Percentiles rank a stretch among this genome's conserved stretches.
Evolutionary conservation across 106 monocot genomes (phyloP).

Genomic region (Platanthera guangdongensis): DNA sequence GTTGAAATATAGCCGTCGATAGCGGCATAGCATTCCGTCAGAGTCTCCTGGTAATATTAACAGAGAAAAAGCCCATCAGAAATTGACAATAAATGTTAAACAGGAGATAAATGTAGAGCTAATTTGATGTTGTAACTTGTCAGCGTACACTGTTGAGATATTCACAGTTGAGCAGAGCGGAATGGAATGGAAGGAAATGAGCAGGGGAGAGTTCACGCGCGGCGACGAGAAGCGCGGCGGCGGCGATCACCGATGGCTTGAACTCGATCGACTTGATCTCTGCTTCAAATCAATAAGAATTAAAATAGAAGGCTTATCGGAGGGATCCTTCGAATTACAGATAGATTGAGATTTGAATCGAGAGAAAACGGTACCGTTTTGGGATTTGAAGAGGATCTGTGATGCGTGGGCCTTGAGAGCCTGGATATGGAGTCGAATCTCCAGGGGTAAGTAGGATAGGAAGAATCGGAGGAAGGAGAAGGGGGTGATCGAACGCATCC

Average conservation of each 20-base stretch:
- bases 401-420: slow-evolving; percentile 53
- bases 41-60: slow-evolving; percentile 9
- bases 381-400: slow-evolving; percentile 44
- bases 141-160: slow-evolving; percentile 44
- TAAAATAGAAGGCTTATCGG: not conserved
- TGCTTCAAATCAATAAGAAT: not conserved
- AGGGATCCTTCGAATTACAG: not conserved
- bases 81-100: not conserved
- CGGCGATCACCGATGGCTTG: slow-evolving; percentile 67
- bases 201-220: slow-evolving; percentile 48
- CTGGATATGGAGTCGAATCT: slow-evolving; percentile 25
- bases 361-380: slow-evolving; percentile 36
- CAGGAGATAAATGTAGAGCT: not conserved
- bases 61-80: not conserved
- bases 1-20: slow-evolving; percentile 5
- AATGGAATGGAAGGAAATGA: slow-evolving; percentile 38
- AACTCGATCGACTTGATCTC: slow-evolving; percentile 64
- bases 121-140: not conserved
- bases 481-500: slow-evolving; percentile 95
- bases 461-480: slow-evolving; percentile 87
- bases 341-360: not conserved
- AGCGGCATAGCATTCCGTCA: slow-evolving; percentile 6
- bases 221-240: slow-evolving; percentile 72
- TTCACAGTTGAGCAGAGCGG: slow-evolving; percentile 35
- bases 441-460: slow-evolving; percentile 38